These are phyloP conservation scores for Paraphaeosphaeria minitans DNA, from an alignment of 2,329 filamentous ascomycete genomes.

Conservation along the genomic window DNA sequence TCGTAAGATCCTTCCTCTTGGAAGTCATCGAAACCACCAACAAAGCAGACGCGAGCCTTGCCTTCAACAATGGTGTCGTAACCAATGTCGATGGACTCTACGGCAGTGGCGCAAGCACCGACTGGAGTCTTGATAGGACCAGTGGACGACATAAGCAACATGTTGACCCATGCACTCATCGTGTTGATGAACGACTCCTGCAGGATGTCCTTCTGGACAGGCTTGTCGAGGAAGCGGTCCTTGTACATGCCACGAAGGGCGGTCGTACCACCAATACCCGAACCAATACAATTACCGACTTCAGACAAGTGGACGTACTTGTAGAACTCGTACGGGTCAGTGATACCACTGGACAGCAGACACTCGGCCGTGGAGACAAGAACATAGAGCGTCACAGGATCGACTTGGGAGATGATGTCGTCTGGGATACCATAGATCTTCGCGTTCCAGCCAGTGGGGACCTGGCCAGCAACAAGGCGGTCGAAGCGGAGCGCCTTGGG, in stretches of 20 bases:
- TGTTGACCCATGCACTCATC: constrained; percentile 99
- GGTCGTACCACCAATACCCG: constrained; percentile 93
- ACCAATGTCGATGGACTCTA: constrained; percentile 96
- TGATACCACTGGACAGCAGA: constrained; percentile 90
- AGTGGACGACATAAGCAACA: constrained; percentile 95
- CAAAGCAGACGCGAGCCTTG: constrained; percentile 96
- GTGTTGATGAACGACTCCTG: constrained; percentile 99
- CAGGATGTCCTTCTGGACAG: constrained; percentile 96
- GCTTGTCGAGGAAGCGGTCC: constrained; percentile 94
- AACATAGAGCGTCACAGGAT: constrained; percentile 93
- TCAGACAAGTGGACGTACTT: constrained; percentile 98
- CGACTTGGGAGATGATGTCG: constrained; percentile 96
- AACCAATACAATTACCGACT: constrained; percentile 97
- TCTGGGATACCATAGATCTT: constrained; percentile 96
- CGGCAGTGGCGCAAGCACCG: constrained; percentile 94
- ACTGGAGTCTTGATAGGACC: constrained; percentile 98
- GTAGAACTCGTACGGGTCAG: constrained; percentile 99
- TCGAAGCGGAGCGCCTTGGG: constrained; percentile 98
- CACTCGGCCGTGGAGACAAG: constrained; percentile 93
- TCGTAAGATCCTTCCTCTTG: constrained; percentile 99
- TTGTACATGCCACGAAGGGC: constrained; percentile 98
- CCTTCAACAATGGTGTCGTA: constrained; percentile 98
- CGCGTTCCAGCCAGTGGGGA: constrained; percentile 96
- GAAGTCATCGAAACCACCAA: constrained; percentile 99
- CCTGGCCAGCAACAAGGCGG: constrained; percentile 93